Evolutionary conservation across 1,284 basidiomycete genomes (phyloP), one percentile per base, ranked within the genome.

Genomic region (Trichosporon coremiiforme): DNA sequence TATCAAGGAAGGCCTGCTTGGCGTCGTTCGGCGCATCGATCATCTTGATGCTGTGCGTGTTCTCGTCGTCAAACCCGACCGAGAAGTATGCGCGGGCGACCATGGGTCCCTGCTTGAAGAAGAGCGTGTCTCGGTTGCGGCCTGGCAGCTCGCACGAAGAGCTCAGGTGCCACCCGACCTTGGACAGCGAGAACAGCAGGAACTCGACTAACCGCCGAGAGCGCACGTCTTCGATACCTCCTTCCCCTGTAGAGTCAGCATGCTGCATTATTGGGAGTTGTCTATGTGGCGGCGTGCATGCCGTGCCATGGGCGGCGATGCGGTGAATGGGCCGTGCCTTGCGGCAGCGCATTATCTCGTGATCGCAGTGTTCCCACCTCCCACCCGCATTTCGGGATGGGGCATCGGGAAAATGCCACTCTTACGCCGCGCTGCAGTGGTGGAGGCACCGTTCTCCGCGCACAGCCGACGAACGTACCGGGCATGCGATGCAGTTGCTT

Each of bases 131-230:
- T 1, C 57, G 29, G 57, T n/a, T 13, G 29, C 57, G 57, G 9
- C 38, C 57, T 4, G 66, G 66, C 55, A 67, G 57, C 10, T 60
- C 66, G 25, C 55, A 57, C 2, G 66, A 41, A 12, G 60, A 17
- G n/a, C 55, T 41, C 35, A 67, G 55, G 25, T 60, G 36, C 66
- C 66, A 67, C 4, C 66, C 66, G 12, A 62, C 66, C 36, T 62
- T 60, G 13, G 53, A 62, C 31, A 67, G 66, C 25, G 66, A 67
- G 38, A 67, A 67, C 15, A 67, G 66, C 53, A 67, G 36, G 66
- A 57, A 67, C 38, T 67, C 66, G 66, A 67, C 60, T 57, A 67
- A 41, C 17, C 66, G 55, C n/a, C 17, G 17, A 22, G 66, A 60
- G 57, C 57, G 57, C 31, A 60, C 57, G 57, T 60, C 22, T 9